Percentiles rank a stretch among this genome's conserved stretches.
These are phyloP conservation scores for Colletotrichum camelliae DNA, from an alignment of 2,329 filamentous ascomycete species.

Conservation along the genomic window DNA sequence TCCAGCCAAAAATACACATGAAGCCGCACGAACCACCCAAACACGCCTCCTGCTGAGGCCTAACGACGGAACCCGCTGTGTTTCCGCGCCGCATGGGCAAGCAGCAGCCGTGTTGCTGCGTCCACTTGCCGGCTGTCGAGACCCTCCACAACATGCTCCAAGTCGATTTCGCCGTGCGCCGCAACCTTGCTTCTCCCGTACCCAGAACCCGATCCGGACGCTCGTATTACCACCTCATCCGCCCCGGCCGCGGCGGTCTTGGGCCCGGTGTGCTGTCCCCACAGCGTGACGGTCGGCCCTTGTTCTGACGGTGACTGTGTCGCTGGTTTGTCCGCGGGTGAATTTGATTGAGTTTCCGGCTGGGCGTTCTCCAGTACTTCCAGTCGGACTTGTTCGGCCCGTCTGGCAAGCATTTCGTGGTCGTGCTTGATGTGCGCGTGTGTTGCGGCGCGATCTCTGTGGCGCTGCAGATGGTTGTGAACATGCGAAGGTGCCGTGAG, in stretches of 20 bases:
- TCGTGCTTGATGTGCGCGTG: constrained; percentile 8
- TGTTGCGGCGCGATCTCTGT: constrained; percentile 8
- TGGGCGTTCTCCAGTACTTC: not conserved
- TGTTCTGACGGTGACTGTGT: not conserved
- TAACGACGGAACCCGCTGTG: not conserved
- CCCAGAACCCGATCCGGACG: not conserved
- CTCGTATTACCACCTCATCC: not conserved
- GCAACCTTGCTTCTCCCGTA: not conserved
- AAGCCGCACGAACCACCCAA: not conserved
- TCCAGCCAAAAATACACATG: not conserved
- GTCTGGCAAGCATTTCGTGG: not conserved
- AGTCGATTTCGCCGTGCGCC: not conserved
- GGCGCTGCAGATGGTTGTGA: constrained; percentile 15
- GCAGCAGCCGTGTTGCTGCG: constrained; percentile 1
- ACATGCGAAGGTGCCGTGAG: constrained; percentile 7
- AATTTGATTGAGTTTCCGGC: not conserved
- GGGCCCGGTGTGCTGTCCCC: not conserved
- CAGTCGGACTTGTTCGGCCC: not conserved
- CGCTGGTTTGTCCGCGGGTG: not conserved
- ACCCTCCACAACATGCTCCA: not conserved
- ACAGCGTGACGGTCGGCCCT: not conserved
- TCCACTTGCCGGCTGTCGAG: constrained; percentile 1
- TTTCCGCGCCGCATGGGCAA: not conserved
- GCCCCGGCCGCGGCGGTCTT: not conserved
- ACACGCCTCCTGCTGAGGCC: not conserved